Evolutionary conservation across 805 yeast genomes (phyloP), one percentile per base, ranked within the genome.

Genomic region (Hemisphaericaspora nanyangensis): DNA sequence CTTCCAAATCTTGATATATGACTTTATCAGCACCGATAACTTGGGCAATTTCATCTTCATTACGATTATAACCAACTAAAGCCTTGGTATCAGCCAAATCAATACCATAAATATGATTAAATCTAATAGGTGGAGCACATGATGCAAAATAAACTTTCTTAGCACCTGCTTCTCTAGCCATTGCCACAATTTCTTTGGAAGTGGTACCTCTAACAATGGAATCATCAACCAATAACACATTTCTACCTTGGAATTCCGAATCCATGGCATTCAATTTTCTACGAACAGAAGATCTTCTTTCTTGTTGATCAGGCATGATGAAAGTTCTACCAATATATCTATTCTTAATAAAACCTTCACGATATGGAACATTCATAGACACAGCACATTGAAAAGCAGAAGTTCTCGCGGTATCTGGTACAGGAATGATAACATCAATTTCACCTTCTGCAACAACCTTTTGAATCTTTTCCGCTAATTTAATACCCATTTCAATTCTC

Each of bases 101-200:
- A 49, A 93, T 93, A 60, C 99, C 99, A 61, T 93, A 93, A 43
- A 93, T 88, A 60, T 93, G 99, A 67, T 93, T 93, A 65, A 72
- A 80, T 63, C 99, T 79, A 54, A 93, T 93, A n/a, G 97, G 95
- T 20, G 99, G 99, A 12, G 99, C 95, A 56, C 97, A 93, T 18
- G 95, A 86, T 0, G 99, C 99, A 61, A 93, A 84, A 60, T 79
- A 91, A n/a, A 93, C 99, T 52, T 80, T 83, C 45, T 77, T 81
- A 32, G 99, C 99, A 42, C 99, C 99, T 5, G 98, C 96, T 62
- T 93, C 99, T 52, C 85, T 77, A n/a, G 99, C 99, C 99, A 93
- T 93, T 49, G 81, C 84, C 25, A 93, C 95, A 49, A 93, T 93
- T 68, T 93, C 99, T 60, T 79, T 85, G 6, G 97, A 89, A 3